A percentile compares a stretch with the other conserved stretches of the same genome.
phyloP scores from a whole-genome alignment of 179 eudicot genomes.

The Carnegiea gigantea region DNA sequence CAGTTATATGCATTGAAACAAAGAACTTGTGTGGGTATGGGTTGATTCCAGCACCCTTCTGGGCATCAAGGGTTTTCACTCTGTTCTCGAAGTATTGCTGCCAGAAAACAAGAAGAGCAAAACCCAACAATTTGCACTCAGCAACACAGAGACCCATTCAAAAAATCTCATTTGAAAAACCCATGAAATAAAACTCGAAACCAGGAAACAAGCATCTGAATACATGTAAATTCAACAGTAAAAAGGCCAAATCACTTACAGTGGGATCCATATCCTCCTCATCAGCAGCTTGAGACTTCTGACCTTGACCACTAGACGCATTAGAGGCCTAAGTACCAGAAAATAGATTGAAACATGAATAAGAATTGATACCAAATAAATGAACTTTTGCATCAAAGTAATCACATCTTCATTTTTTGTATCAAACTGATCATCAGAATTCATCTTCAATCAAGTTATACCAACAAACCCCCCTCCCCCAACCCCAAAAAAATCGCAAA shows the following conservation, averaged over 20 bases:
- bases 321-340: conserved; percentile 42
- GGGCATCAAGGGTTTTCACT: conserved; percentile 60
- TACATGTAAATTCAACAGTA: neutral
- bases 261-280: conserved; percentile 97
- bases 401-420: neutral
- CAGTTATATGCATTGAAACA: conserved; percentile 49
- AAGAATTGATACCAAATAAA: neutral
- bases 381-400: neutral
- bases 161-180: neutral
- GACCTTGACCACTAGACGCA: conserved; percentile 37
- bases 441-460: too few species aligned
- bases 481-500: too few species aligned
- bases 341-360: neutral
- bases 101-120: conserved; percentile 23
- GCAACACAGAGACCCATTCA: neutral
- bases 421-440: too few species aligned
- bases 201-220: neutral
- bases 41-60: conserved; percentile 66
- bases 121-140: neutral
- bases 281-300: conserved; percentile 61
- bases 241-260: conserved; percentile 30
- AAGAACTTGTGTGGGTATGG: conserved; percentile 92
- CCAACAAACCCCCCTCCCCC: too few species aligned
- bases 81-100: conserved; percentile 94
- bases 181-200: neutral